Conservation (phyloP, 176 grass and related monocot species). For the Aegilops tauschii region DNA sequence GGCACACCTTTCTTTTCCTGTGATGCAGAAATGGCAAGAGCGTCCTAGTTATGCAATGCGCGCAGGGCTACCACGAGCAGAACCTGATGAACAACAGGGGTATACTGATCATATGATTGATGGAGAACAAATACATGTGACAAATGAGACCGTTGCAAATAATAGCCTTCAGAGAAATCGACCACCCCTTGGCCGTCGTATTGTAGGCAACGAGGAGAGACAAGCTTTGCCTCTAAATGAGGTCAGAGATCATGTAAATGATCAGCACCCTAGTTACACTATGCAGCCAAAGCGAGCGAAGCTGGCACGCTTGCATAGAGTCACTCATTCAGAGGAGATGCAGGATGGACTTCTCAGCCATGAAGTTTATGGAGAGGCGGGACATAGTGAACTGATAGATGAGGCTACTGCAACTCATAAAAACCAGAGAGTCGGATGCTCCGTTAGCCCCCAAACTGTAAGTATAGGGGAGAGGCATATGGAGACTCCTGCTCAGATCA, state of each 20-base stretch:
- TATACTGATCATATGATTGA: background rate
- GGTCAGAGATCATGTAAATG: background rate
- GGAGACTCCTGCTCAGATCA: background rate
- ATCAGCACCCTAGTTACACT: background rate
- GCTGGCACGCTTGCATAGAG: background rate
- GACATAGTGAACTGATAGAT: background rate
- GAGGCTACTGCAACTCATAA: background rate
- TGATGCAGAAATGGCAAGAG: background rate
- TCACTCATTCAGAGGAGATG: conserved; percentile 7
- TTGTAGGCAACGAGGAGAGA: background rate
- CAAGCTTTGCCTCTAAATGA: background rate
- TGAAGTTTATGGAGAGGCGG: background rate
- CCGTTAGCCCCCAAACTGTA: background rate
- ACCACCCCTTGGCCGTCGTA: background rate
- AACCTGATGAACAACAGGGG: background rate
- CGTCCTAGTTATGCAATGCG: background rate
- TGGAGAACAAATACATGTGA: background rate
- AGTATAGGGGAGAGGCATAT: background rate
- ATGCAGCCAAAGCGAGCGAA: background rate
- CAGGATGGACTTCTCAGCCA: background rate
- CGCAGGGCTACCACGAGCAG: background rate
- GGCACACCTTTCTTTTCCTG: background rate
- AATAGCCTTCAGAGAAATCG: background rate
- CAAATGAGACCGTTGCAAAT: background rate
- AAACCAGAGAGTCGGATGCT: background rate